Base-by-base conservation (phyloP, 768 basidiomycete species). In the Epithele typhae region DNA sequence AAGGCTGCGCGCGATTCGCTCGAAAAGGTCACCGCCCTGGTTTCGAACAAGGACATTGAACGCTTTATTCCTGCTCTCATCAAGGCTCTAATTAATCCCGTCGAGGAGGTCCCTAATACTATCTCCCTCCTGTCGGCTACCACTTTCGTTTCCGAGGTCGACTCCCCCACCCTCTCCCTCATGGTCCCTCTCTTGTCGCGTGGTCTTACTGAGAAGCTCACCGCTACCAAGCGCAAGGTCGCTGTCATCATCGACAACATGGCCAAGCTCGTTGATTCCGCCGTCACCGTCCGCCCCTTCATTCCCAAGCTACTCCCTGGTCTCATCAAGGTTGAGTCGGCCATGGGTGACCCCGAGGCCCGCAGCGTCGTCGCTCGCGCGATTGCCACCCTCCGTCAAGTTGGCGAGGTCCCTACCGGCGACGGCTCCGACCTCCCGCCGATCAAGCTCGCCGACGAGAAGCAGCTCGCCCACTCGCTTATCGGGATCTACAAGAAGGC, bases 91-190 rank as follows among this genome's bases (percentile, higher is more conserved):
- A 92, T 97, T 73, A 94, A 99, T 79, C 96, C 96, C 60, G 92
- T 96, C 55, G 95, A 99, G 76, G 96, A 99, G 82, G 94, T 97
- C 48, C 89, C 94, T 61, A 86, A 82, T 60, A 96, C 93, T 62
- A 90, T 97, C 61, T 78, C 79, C 53, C 87, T 95, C 73, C 92
- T 96, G 71, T 92, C 94, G 70, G 83, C 94, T 48, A 97, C 94
- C 70, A 97, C 94, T 69, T 97, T 96, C 84, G 94, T 97, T 90
- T 91, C 94, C 43, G 94, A 97, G 78, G 94, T 97, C 71, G 94
- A 96, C 61, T 92, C 93, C 40, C 79, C 93, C 46, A 96, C 94
- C 56, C 86, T 97, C 57, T 96, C 94, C 59, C 83, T 97, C 57
- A 96, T 97, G 92, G 94, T 94, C 50, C 94, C 94, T 62, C 84